Percentiles rank a stretch among this genome's conserved stretches.
phyloP scores from a whole-genome alignment of 78 protist species.

The Planoprotostelium fungivorum region DNA sequence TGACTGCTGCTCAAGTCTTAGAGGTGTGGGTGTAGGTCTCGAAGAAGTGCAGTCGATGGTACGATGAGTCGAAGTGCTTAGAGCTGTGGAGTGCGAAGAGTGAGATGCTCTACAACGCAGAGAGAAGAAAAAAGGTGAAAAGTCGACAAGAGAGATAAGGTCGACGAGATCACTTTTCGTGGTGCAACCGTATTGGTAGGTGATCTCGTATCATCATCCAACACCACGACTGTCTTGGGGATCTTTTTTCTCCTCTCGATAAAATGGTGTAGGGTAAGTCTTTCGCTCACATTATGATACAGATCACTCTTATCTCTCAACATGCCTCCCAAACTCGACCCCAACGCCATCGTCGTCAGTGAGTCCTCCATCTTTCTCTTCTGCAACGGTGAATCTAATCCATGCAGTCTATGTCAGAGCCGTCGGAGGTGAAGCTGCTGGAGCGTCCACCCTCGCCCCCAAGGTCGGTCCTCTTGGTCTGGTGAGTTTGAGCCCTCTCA shows the following conservation, averaged over 20 bases:
- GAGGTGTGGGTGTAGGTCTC: no score
- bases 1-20: no score
- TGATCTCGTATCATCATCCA: background rate
- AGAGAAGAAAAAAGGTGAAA: no score
- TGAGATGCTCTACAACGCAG: no score
- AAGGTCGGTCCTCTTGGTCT: conserved; percentile 99
- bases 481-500: conserved; percentile 32
- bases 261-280: background rate
- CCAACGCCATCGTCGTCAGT: background rate
- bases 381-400: background rate
- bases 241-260: no score
- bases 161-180: conserved; percentile 1
- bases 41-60: no score
- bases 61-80: no score
- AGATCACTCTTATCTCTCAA: background rate
- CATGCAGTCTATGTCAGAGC: conserved; percentile 85
- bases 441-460: conserved; percentile 94
- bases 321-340: background rate
- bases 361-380: background rate
- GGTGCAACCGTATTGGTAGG: background rate
- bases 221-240: no score
- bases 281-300: background rate
- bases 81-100: no score
- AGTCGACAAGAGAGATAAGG: no score
- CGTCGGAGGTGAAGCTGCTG: conserved; percentile 95